These are phyloP conservation scores for Clavispora carvajalis DNA, from an alignment of 805 yeast genomes.

Conservation along the genomic window DNA sequence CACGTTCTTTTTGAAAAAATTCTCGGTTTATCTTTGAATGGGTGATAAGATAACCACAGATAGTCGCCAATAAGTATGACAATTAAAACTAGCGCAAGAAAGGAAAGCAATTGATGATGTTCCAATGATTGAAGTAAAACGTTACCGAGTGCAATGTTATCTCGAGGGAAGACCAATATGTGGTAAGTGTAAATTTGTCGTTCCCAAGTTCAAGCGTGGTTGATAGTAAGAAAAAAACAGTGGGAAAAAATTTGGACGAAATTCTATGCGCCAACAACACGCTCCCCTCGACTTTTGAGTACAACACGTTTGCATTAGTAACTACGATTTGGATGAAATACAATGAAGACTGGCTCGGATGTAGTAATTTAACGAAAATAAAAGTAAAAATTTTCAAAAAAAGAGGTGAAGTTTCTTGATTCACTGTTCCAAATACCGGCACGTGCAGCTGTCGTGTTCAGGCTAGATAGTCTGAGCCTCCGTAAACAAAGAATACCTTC, in stretches of 20 bases:
- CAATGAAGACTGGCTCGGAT: background rate
- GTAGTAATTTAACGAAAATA: background rate
- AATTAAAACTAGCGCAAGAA: background rate
- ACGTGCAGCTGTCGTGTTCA: too few species aligned
- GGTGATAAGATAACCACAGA: background rate
- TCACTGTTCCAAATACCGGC: too few species aligned
- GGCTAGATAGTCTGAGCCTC: too few species aligned
- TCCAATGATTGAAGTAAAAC: background rate
- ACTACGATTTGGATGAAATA: background rate
- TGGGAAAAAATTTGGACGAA: conserved; percentile 7
- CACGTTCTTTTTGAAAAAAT: background rate
- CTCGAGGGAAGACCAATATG: background rate
- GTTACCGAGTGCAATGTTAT: background rate
- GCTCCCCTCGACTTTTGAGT: conserved; percentile 10
- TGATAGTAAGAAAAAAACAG: background rate
- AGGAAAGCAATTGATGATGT: background rate
- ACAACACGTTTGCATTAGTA: conserved; percentile 11
- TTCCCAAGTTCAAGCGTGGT: background rate
- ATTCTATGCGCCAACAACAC: conserved; percentile 13
- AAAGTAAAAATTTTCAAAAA: background rate
- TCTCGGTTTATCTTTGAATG: background rate
- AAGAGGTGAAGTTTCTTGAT: background rate
- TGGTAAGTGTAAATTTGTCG: background rate
- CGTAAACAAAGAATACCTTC: too few species aligned
- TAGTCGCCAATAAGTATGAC: background rate